A percentile compares a stretch with the other conserved stretches of the same genome.
Conservation (phyloP, 345 rosid species). For the Zanthoxylum bungeanum region DNA sequence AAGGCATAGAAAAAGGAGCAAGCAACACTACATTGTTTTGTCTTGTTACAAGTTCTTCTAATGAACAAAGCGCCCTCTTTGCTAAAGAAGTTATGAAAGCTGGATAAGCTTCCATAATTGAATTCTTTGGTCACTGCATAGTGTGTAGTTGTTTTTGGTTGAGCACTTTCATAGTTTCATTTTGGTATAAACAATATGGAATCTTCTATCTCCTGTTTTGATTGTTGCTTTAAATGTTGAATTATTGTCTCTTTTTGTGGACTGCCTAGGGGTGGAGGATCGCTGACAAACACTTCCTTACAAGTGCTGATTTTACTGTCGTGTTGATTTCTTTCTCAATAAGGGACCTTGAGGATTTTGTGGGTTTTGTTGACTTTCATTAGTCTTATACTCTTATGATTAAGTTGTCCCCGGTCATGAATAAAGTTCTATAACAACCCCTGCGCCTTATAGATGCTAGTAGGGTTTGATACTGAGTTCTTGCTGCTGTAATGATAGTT, state of each 20-base stretch:
- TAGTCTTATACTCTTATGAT: not conserved
- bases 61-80: too few relatives aligned
- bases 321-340: not conserved
- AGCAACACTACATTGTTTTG: too few relatives aligned
- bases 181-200: not conserved
- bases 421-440: not conserved
- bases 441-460: not conserved
- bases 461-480: not conserved
- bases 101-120: not conserved
- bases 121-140: not conserved
- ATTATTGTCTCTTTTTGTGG: not conserved
- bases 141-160: not conserved
- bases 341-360: not conserved
- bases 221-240: not conserved
- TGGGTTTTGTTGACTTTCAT: not conserved
- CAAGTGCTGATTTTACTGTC: not conserved
- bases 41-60: too few relatives aligned
- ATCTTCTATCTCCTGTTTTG: not conserved
- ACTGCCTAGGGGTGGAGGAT: not conserved
- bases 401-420: not conserved
- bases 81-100: not conserved
- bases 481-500: not conserved
- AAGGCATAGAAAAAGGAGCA: too few relatives aligned
- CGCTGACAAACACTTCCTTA: not conserved
- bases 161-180: not conserved